Base-by-base conservation (phyloP, 331 rosid species). In the Rhamnella rubrinervis region DNA sequence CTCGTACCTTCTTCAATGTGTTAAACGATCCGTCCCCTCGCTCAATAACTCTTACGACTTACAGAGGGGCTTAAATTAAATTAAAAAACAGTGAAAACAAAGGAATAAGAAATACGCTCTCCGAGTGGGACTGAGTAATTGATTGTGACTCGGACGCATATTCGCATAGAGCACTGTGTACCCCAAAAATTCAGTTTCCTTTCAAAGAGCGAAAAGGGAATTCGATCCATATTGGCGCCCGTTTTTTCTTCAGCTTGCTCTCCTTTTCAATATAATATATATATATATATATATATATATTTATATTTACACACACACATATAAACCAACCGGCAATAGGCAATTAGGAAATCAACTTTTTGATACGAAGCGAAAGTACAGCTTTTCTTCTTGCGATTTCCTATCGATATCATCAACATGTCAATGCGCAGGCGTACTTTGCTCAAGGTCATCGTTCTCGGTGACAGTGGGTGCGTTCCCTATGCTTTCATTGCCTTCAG, bases 361-460 rank as follows among this genome's bases (percentile, higher is more conserved):
- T n/a, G 52, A 35, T 21, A 3, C 25, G 7, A 20, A n/a, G 53
- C 7, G 26, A 67, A 31, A 64, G 70, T 37, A 40, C 15, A 31
- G 10, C 35, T 15, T 21, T 11, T 21, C 60, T 65, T 61, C 65
- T 20, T 26, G 47, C 21, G 26, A 28, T 50, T 60, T 37, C 6
- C 49, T 17, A 31, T 66, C 41, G 38, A 8, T 51, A 19, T 20
- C 64, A 70, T 73, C 47, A 77, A 86, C 84, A 93, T 93, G 98
- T 81, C 98, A 75, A 51, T 78, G 75, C 96, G 96, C 69, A 81
- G 96, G 56, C 86, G 98, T 78, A 92, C 97, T 76, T 83, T 93
- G 91, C 97, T 93, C 76, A 93, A 93, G 92, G 98, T 93, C 83
- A 93, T 93, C 85, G 98, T 90, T 64, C 97, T 93, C 75, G 98